A percentile compares a stretch with the other conserved stretches of the same genome.
These are phyloP conservation scores for Ophiorrhiza pumila DNA, from an alignment of 257 asterid species.

Conservation along the genomic window DNA sequence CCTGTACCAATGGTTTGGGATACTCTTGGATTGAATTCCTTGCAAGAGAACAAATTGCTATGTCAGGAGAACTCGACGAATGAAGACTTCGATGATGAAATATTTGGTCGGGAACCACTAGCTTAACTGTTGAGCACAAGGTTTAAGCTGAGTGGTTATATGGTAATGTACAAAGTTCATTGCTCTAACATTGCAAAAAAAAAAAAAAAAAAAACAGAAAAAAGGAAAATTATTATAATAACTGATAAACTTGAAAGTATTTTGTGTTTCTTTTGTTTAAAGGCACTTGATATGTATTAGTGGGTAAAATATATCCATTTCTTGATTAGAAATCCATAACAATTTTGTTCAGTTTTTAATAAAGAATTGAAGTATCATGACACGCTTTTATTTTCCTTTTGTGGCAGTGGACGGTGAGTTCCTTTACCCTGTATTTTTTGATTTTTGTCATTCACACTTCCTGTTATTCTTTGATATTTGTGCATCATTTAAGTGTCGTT, in stretches of 20 bases:
- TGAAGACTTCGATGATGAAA: slow-evolving; percentile 71
- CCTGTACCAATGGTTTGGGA: slow-evolving; percentile 40
- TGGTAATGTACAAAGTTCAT: slow-evolving; percentile 13
- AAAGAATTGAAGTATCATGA: no score
- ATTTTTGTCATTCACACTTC: no score
- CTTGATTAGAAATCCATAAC: neutral
- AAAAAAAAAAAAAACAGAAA: neutral
- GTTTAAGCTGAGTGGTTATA: neutral
- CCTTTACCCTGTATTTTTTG: no score
- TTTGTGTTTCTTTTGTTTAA: neutral
- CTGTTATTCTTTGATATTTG: no score
- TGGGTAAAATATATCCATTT: no score
- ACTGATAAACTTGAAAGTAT: neutral
- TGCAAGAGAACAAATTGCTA: slow-evolving; percentile 52
- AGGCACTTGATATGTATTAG: no score
- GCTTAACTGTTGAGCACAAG: slow-evolving; percentile 18
- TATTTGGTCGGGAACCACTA: slow-evolving; percentile 57
- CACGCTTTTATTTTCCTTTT: no score
- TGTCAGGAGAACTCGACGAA: slow-evolving; percentile 78
- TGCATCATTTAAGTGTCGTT: no score
- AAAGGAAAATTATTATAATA: neutral
- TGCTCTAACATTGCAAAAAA: neutral
- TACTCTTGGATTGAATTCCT: slow-evolving; percentile 38
- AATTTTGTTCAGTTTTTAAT: no score
- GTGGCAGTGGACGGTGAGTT: no score